Base-by-base conservation (phyloP, 352 stramenopile species). In the Phytophthora tentaculata region DNA sequence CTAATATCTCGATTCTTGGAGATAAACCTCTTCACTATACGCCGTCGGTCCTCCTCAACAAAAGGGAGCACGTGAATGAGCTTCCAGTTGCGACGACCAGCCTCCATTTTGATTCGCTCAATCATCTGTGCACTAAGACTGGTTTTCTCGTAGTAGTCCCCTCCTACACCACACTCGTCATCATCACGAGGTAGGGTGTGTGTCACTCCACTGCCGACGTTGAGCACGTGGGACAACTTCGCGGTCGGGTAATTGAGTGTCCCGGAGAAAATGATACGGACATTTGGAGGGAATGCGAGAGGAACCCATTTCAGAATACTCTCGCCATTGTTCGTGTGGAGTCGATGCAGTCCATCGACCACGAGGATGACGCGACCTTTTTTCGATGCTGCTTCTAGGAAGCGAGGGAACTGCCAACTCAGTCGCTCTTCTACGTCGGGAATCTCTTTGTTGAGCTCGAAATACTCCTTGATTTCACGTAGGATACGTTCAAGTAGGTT, bases 251-350 rank as follows among this genome's bases (percentile, higher is more conserved):
- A 83, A 55, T 76, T 86, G 26, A 83, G 70, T 28, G 85, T 92
- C 19, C 76, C 86, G 0, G 88, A 84, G 55, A 97, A 88, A 39
- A 97, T 91, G 52, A 97, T 76, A 24, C 90, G 83, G 14, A 97
- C 88, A 63, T 98, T 97, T 2, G 89, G 71, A 23, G 92, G 91
- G 51, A 97, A 95, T 19, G 74, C 77, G 5, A 96, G 74, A 17
- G 94, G 92, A 8, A 98, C 73, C 92, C 92, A 98, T 61, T 96
- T 96, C 45, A 98, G 73, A 56, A 96, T 96, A 57, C 79, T 92
- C 52, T 97, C 91, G 26, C 92, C 91, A 60, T 96, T 86, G 32
- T 78, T 95, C 24, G 84, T 94, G 44, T 87, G 83, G 7, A 97
- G 72, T 8, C 92, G 74, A 54, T 98, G 83, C 9, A 98, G 63